Conservation (phyloP, 2,329 filamentous ascomycete species). For the Bipolaris gigantea region DNA sequence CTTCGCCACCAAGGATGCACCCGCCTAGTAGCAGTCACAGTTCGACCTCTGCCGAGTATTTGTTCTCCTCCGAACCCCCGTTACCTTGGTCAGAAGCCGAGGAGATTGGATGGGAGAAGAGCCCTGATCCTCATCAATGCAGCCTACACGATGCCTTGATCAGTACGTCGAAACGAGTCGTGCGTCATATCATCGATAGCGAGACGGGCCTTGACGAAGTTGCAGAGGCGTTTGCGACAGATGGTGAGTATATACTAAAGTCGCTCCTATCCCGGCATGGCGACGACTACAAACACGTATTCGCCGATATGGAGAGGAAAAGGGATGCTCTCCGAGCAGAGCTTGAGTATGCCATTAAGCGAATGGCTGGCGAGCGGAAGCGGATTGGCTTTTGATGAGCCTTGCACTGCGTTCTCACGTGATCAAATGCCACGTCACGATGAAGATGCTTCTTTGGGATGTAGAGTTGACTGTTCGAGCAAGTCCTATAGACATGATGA, state of each 20-base stretch:
- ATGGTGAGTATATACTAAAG: constrained; percentile 50
- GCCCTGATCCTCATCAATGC: constrained; percentile 46
- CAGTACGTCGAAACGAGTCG: constrained; percentile 48
- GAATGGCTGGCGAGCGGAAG: constrained; percentile 13
- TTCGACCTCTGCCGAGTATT: constrained; percentile 29
- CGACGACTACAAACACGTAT: constrained; percentile 37
- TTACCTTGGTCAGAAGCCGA: constrained; percentile 30
- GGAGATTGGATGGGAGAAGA: constrained; percentile 45
- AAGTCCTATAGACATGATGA: neutral
- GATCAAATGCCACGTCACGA: neutral
- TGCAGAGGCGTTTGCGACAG: constrained; percentile 48
- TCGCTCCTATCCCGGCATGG: constrained; percentile 48
- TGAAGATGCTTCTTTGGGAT: neutral
- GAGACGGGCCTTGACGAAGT: constrained; percentile 51
- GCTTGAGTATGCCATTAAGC: constrained; percentile 14
- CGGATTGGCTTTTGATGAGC: constrained; percentile 1
- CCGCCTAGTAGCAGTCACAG: constrained; percentile 31
- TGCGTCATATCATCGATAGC: constrained; percentile 51
- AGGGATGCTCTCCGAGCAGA: constrained; percentile 25
- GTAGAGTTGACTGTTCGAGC: neutral
- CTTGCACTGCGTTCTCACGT: neutral
- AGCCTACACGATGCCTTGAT: constrained; percentile 45
- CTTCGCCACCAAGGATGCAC: constrained; percentile 26
- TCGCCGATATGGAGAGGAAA: constrained; percentile 26
- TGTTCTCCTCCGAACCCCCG: constrained; percentile 20